phyloP scores from a whole-genome alignment of 2,329 filamentous ascomycete genomes.

The Xylaria sp. region DNA sequence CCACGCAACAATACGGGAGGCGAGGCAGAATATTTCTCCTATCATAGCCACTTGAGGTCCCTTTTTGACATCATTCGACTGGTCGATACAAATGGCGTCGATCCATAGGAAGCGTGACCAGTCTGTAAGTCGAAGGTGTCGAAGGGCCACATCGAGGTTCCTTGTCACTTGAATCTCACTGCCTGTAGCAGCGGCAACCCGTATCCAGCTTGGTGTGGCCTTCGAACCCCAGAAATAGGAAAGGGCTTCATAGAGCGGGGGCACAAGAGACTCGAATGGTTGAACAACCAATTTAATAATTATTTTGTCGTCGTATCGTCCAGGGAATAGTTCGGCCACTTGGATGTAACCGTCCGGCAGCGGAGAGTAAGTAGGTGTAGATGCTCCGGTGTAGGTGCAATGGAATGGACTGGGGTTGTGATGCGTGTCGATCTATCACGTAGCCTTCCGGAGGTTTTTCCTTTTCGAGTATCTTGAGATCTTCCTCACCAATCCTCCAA shows the following conservation, averaged over 20 bases:
- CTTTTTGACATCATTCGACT: conserved; percentile 29
- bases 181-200: too few species aligned
- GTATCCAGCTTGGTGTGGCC: neutral
- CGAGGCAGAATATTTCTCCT: conserved; percentile 30
- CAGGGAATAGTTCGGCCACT: neutral
- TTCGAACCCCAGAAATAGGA: neutral
- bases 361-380: too few species aligned
- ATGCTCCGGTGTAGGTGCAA: too few species aligned
- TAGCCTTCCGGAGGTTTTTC: too few species aligned
- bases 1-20: conserved; percentile 31
- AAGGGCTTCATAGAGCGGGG: neutral
- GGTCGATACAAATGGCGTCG: conserved; percentile 36
- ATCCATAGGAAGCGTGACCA: conserved; percentile 27
- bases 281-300: neutral
- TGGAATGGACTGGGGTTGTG: too few species aligned
- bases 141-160: conserved; percentile 18
- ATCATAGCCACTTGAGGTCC: conserved; percentile 30
- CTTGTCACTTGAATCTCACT: neutral
- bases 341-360: too few species aligned
- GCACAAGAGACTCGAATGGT: neutral
- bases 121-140: conserved; percentile 13
- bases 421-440: too few species aligned
- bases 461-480: too few species aligned
- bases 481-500: neutral
- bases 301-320: neutral